phyloP scores from a whole-genome alignment of 768 basidiomycete species.

The Amanita exitialis region DNA sequence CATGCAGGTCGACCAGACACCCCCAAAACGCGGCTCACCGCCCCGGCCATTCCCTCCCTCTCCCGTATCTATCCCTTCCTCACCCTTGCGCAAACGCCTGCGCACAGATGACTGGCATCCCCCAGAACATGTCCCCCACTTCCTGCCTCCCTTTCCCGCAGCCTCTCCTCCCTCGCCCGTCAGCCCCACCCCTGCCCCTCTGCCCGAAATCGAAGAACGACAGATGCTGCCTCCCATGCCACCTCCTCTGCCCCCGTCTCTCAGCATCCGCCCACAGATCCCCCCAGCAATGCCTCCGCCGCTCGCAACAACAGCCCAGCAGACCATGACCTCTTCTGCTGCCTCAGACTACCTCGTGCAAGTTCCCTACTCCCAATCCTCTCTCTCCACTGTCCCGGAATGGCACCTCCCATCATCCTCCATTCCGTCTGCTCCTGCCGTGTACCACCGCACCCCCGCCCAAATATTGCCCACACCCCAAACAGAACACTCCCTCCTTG shows the following conservation, averaged over 20 bases:
- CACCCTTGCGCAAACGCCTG: constrained; percentile 47
- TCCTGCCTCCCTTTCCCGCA: constrained; percentile 59
- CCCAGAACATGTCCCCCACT: constrained; percentile 54
- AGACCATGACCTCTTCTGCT: constrained; percentile 35
- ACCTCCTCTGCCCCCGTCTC: constrained; percentile 1
- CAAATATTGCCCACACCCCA: constrained; percentile 36
- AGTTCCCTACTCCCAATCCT: constrained; percentile 67
- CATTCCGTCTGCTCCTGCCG: constrained; percentile 32
- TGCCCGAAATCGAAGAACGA: constrained; percentile 20
- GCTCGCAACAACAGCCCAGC: constrained; percentile 9
- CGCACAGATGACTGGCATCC: constrained; percentile 49
- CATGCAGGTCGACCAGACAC: constrained; percentile 23
- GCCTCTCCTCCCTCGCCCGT: constrained; percentile 22
- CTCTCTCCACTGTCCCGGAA: constrained; percentile 51
- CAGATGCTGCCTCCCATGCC: constrained; percentile 22
- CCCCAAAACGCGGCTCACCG: constrained; percentile 12
- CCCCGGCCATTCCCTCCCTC: constrained; percentile 36
- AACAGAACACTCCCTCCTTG: constrained; percentile 53
- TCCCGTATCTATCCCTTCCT: too few species aligned
- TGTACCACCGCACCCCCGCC: constrained; percentile 11
- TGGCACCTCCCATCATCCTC: constrained; percentile 62
- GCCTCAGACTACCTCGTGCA: constrained; percentile 64
- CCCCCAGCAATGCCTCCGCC: not conserved
- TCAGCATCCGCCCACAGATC: not conserved
- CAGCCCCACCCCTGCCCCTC: constrained; percentile 16